Percentiles rank a stretch among this genome's conserved stretches.
These are phyloP conservation scores for Neonectria neomacrospora DNA, from an alignment of 2,329 filamentous ascomycete species.

Conservation along the genomic window DNA sequence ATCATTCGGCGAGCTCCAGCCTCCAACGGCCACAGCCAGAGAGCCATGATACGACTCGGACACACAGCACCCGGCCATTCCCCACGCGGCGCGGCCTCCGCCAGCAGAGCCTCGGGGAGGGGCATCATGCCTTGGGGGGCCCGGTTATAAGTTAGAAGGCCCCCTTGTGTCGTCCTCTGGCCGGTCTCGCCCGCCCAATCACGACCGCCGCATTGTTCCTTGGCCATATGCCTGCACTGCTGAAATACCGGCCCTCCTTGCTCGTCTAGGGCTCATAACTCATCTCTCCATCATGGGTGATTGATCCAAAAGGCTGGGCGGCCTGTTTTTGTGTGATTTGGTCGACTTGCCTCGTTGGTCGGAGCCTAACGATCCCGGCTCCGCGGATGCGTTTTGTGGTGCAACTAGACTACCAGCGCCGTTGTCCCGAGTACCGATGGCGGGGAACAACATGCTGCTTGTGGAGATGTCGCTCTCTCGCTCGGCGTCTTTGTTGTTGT, in stretches of 20 bases:
- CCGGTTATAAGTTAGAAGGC: slow-evolving; percentile 14
- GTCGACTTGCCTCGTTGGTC: background rate
- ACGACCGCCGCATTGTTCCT: background rate
- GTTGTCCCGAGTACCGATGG: slow-evolving; percentile 2
- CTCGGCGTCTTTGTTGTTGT: background rate
- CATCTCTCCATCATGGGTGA: slow-evolving; percentile 1
- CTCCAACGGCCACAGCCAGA: slow-evolving; percentile 17
- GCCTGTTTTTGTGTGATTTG: background rate
- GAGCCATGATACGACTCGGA: slow-evolving; percentile 27
- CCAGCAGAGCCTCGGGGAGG: slow-evolving; percentile 25
- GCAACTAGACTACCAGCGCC: background rate
- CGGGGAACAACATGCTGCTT: background rate
- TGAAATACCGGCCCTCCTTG: background rate
- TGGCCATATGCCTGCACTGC: slow-evolving; percentile 5
- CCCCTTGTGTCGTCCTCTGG: slow-evolving; percentile 17
- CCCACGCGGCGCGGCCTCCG: slow-evolving; percentile 25
- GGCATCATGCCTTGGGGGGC: slow-evolving; percentile 15
- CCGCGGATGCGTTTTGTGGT: slow-evolving; percentile 11
- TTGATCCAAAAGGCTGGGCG: background rate
- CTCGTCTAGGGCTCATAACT: background rate
- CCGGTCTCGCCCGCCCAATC: slow-evolving; percentile 19
- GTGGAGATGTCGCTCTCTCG: background rate
- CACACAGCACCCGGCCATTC: slow-evolving; percentile 20
- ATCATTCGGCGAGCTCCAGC: slow-evolving; percentile 27
- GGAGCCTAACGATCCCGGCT: slow-evolving; percentile 13